These are phyloP conservation scores for Cyberlindnera lachancei DNA, from an alignment of 805 yeast genomes.

Conservation along the genomic window DNA sequence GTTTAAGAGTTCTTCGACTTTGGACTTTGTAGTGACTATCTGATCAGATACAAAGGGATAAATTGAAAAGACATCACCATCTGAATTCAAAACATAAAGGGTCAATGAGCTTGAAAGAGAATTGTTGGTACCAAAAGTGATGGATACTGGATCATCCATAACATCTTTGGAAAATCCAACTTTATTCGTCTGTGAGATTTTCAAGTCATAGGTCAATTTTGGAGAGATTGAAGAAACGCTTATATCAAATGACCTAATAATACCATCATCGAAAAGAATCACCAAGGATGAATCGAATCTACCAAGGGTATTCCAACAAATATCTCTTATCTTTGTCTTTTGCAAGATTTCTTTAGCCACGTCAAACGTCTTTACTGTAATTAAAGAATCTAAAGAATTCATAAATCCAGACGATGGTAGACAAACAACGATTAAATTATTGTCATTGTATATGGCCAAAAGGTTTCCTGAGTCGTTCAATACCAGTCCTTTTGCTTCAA, in stretches of 20 bases:
- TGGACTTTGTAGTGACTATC: constrained; percentile 28
- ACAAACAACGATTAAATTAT: constrained; percentile 23
- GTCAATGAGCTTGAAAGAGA: constrained; percentile 38
- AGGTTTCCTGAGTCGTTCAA: constrained; percentile 35
- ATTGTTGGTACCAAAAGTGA: constrained; percentile 18
- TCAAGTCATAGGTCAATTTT: constrained; percentile 13
- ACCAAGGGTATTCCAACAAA: constrained; percentile 39
- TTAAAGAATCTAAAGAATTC: constrained; percentile 1
- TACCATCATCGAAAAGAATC: constrained; percentile 28
- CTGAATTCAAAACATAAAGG: constrained; percentile 42
- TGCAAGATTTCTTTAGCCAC: constrained; percentile 23
- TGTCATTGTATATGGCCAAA: constrained; percentile 33
- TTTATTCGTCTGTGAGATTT: constrained; percentile 9
- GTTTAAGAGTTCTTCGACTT: constrained; percentile 27
- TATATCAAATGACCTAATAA: constrained; percentile 31
- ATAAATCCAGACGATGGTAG: constrained; percentile 23
- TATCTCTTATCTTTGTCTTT: constrained; percentile 26
- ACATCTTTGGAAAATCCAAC: constrained; percentile 17
- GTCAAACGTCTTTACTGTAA: constrained; percentile 16
- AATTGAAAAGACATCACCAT: constrained; percentile 52
- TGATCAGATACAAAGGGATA: constrained; percentile 57
- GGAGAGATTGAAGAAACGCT: constrained; percentile 23
- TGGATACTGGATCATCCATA: constrained; percentile 17
- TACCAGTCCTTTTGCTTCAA: constrained; percentile 27
- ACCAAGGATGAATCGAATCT: constrained; percentile 36